These are phyloP conservation scores for Phytophthora macrochlamydospora DNA, from an alignment of 352 stramenopile genomes.

Conservation along the genomic window DNA sequence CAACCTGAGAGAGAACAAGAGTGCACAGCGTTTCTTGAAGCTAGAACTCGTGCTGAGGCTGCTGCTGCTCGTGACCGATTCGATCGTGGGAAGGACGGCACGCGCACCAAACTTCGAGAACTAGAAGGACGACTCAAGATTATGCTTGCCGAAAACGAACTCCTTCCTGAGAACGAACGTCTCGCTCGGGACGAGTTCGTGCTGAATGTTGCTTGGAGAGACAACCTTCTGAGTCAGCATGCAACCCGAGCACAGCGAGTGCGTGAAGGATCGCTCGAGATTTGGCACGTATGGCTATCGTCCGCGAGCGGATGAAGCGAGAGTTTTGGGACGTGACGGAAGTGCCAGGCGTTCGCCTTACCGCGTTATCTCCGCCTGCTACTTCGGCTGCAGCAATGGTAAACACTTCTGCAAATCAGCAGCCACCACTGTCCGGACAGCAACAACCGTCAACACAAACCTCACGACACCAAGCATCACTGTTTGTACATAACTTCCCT, in stretches of 20 bases:
- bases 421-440: neutral
- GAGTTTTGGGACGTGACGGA: constrained; percentile 92
- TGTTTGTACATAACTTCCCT: constrained; percentile 86
- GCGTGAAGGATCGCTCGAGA: constrained; percentile 69
- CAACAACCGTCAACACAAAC: constrained; percentile 3
- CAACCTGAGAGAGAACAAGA: constrained; percentile 50
- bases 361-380: constrained; percentile 45
- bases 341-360: constrained; percentile 66
- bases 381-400: neutral
- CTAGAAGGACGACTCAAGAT: constrained; percentile 69
- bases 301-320: constrained; percentile 86
- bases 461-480: constrained; percentile 2
- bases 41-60: constrained; percentile 42
- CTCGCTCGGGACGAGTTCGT: constrained; percentile 90
- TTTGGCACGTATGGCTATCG: constrained; percentile 74
- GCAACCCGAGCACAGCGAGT: constrained; percentile 60
- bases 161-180: constrained; percentile 65
- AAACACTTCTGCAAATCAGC: constrained; percentile 2
- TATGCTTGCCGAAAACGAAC: constrained; percentile 76
- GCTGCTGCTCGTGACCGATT: constrained; percentile 54
- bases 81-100: constrained; percentile 71
- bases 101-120: constrained; percentile 61
- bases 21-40: constrained; percentile 45
- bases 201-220: constrained; percentile 81
- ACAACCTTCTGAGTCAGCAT: constrained; percentile 58